Evolutionary conservation across 306 rosid species (phyloP).

Genomic region (Pterocarpus santalinus): DNA sequence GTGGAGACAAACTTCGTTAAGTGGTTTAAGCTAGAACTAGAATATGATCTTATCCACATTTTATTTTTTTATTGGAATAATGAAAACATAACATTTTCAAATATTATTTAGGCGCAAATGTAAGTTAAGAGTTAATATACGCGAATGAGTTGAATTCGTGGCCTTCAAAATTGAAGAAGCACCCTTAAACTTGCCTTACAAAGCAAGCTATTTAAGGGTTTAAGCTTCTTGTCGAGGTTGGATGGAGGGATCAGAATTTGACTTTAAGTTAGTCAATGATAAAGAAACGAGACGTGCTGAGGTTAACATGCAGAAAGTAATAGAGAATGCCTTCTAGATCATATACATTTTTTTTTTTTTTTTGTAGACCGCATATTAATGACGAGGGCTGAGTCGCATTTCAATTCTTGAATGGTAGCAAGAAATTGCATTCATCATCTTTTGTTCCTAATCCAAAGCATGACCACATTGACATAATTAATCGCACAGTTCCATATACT

Average conservation of each 20-base stretch:
- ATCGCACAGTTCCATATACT: not conserved
- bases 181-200: conserved; percentile 8
- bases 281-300: conserved; percentile 12
- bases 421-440: conserved; percentile 5
- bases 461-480: not conserved
- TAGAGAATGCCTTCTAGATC: conserved; percentile 8
- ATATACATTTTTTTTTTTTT: too few species aligned
- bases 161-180: not conserved
- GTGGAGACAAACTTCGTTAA: conserved; percentile 3
- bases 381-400: not conserved
- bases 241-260: not conserved
- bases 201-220: not conserved
- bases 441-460: not conserved
- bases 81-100: conserved; percentile 4
- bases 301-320: conserved; percentile 30
- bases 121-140: not conserved
- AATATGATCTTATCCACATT: not conserved
- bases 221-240: not conserved
- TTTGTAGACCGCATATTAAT: too few species aligned
- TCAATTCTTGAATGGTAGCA: not conserved
- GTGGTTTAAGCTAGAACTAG: not conserved
- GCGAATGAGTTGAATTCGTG: conserved; percentile 26
- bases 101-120: not conserved
- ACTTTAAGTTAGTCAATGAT: conserved; percentile 40
- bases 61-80: not conserved